Base-by-base conservation (phyloP, 352 stramenopile species). In the Pythium sukuiense region DNA sequence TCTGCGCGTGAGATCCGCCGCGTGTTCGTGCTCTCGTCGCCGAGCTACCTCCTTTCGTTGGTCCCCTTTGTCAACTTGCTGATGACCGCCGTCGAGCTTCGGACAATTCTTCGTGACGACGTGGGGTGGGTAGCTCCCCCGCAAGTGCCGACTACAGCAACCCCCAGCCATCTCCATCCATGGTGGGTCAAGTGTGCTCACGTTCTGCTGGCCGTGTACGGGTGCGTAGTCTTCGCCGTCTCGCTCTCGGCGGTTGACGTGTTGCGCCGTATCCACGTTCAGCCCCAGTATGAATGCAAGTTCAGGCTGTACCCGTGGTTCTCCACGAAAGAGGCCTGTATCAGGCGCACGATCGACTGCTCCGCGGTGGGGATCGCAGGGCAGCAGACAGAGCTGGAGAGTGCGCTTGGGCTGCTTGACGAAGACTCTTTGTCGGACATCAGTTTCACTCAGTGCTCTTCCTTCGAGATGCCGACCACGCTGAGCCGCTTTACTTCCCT, bases 21-120 rank as follows among this genome's bases (percentile, higher is more conserved):
- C 6, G 70, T 76, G 32, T 46, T 73, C 12, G 49, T 73, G 53
- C 43, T 76, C 12, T 70, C 65, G 35, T 70, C 43, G 56, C 30
- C 35, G 1, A 52, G 41, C 9, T 73, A 69, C 24, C 39, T 69
- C 6, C 6, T 73, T 14, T 64, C 50, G 13, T 27, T 65, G 18
- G 58, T 76, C 37, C 70, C 70, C 11, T 76, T 73, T 29, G 39
- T 61, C 13, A 73, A 39, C 3, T 63, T 61, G 0, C 27, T 71
- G 0, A 27, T 35, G 6, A 64, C 53, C 18, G 16, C 65, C 16
- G 61, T 61, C 13, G 61, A 61, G 24, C 52, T 76, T 39, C 66
- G 66, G 24, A 14, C 20, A 0, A 56, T 61, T 11, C 45, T 69
- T 3, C 32, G 27, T 24, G 33, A 63, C 26, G 26, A 37, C 45